phyloP scores from a whole-genome alignment of 129 eudicot genomes.

The Flaveria robusta region DNA sequence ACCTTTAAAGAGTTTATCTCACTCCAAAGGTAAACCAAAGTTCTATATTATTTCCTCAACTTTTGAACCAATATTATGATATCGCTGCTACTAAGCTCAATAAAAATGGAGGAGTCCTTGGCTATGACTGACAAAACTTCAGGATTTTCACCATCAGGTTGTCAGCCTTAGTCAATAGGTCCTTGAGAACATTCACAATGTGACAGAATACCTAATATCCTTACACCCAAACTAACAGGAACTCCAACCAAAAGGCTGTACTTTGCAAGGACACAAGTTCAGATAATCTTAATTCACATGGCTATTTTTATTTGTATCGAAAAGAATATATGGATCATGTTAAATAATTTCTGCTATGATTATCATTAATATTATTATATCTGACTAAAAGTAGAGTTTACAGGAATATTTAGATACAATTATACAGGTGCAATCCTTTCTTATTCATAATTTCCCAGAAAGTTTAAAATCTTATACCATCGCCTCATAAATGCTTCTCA shows the following conservation, averaged over 20 bases:
- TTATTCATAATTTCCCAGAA: background rate
- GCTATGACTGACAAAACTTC: conserved; percentile 2
- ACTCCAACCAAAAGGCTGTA: conserved; percentile 18
- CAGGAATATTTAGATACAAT: background rate
- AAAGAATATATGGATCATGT: background rate
- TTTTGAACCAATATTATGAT: background rate
- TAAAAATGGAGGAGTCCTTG: conserved; percentile 14
- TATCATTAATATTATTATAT: background rate
- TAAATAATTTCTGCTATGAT: background rate
- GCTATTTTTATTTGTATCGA: background rate
- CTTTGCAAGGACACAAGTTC: conserved; percentile 2
- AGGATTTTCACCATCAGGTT: conserved; percentile 8
- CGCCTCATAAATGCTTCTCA: background rate
- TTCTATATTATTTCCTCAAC: conserved; percentile 1
- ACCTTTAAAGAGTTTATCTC: conserved; percentile 18
- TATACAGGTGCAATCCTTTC: background rate
- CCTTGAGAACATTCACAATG: conserved; percentile 6
- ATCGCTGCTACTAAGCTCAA: conserved; percentile 18
- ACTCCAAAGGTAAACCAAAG: conserved; percentile 12
- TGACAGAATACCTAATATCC: background rate
- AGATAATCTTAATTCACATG: background rate
- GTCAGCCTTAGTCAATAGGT: conserved; percentile 2
- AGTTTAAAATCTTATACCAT: background rate
- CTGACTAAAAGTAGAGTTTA: background rate
- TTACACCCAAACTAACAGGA: background rate